Conservation (phyloP, 495 filamentous ascomycete species). For the Massariosphaeria phaeospora region DNA sequence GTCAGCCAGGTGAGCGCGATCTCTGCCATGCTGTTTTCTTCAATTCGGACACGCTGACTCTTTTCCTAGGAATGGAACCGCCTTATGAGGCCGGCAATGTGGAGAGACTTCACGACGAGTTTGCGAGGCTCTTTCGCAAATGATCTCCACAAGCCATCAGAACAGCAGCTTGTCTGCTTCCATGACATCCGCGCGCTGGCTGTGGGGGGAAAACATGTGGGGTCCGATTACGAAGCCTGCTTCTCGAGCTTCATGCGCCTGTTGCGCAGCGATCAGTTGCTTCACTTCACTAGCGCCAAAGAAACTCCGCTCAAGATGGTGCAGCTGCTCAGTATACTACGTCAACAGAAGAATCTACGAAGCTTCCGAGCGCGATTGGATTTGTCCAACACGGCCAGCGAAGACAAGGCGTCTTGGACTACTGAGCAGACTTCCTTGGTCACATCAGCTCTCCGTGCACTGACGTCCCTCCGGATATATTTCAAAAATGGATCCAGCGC, state of each 20-base stretch:
- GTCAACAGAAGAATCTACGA: slow-evolving; percentile 8
- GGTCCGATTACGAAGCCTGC: background rate
- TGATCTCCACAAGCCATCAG: background rate
- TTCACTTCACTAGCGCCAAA: slow-evolving; percentile 9
- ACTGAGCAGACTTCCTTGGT: slow-evolving; percentile 8
- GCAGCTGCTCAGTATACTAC: slow-evolving; percentile 9
- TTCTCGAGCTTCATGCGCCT: slow-evolving; percentile 10
- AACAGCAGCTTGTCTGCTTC: slow-evolving; percentile 3
- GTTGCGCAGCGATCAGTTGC: slow-evolving; percentile 10
- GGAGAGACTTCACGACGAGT: slow-evolving; percentile 7
- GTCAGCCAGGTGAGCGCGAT: slow-evolving; percentile 5
- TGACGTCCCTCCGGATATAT: slow-evolving; percentile 17
- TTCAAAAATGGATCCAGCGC: background rate
- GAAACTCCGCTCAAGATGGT: background rate
- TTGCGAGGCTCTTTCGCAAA: background rate
- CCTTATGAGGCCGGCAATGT: slow-evolving; percentile 10
- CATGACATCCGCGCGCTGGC: slow-evolving; percentile 9
- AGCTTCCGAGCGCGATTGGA: slow-evolving; percentile 6
- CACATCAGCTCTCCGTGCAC: slow-evolving; percentile 3
- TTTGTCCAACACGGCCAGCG: slow-evolving; percentile 1
- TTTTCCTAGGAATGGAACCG: slow-evolving; percentile 15
- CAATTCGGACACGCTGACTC: background rate
- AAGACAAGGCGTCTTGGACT: slow-evolving; percentile 2
- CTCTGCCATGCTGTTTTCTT: background rate
- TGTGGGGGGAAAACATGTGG: background rate